Evolutionary conservation across 345 rosid genomes (phyloP).

Genomic region (Moringa oleifera): DNA sequence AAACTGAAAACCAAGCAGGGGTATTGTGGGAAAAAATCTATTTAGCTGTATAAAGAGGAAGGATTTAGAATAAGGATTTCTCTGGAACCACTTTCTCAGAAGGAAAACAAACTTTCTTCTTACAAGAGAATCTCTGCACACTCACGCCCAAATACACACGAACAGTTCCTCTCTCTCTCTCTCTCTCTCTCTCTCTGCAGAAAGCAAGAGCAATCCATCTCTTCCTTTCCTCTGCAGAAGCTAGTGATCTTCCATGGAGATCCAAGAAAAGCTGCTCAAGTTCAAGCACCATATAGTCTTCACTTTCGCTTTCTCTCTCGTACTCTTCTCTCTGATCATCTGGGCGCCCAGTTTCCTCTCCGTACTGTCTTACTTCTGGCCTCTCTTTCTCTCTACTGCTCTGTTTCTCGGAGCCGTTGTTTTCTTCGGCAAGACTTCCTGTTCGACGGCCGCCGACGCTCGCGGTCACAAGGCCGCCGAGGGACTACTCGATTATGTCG

Average conservation of each 20-base stretch:
- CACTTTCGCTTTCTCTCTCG: constrained; percentile 24
- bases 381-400: constrained; percentile 82
- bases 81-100: no score
- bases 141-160: background rate
- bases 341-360: constrained; percentile 71
- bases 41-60: no score
- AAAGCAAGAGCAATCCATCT: no score
- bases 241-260: constrained; percentile 39
- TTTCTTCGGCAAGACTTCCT: constrained; percentile 55
- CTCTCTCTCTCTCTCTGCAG: background rate
- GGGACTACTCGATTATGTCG: constrained; percentile 69
- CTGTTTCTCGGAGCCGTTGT: constrained; percentile 67
- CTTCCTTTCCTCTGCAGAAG: no score
- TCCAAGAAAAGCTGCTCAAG: constrained; percentile 50
- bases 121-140: background rate
- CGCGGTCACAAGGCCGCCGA: constrained; percentile 46
- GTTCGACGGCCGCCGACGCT: constrained; percentile 29
- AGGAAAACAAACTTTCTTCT: no score
- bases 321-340: constrained; percentile 29
- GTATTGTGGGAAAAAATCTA: no score
- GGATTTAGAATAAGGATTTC: no score
- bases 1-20: no score
- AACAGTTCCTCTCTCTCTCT: background rate
- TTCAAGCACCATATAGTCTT: constrained; percentile 51
- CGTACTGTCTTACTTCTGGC: constrained; percentile 81